Base-by-base conservation (phyloP, 2,329 filamentous ascomycete species). In the Cladosporium sp. region DNA sequence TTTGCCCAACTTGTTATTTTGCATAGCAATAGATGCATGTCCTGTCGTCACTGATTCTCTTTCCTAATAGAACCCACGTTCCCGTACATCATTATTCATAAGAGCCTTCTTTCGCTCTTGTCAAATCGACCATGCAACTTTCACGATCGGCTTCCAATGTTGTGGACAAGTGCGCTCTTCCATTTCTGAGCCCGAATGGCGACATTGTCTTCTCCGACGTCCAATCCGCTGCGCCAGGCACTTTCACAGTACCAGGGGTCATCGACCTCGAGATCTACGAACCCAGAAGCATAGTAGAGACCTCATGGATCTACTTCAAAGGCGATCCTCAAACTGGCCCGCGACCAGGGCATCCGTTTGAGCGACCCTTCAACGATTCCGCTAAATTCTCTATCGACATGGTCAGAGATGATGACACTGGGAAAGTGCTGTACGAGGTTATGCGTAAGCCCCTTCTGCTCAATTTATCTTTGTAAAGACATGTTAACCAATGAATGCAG, bases 221-320 rank as follows among this genome's bases (percentile, higher is more conserved):
- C 43, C 58, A 61, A 49, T 7, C 34, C 21, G 58, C 58, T 23
- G 26, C 21, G 39, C 58, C 58, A 26, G 39, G 58, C 39, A 61
- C 58, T 23, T 51, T 61, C 23, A 51, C 28, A 10, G 28, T 32
- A 30, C 58, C 39, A 16, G 43, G 56, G 7, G 58, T 61, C 23
- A 23, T 61, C 21, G 58, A 61, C 18, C 58, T 61, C 28, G 58
- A 61, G 13, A 23, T 18, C 14, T 61, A 51, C 25, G 25, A 51
- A 16, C 58, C 39, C 2, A 39, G 58, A 21, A 23, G 21, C 46
- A 34, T 51, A 13, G 4, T 51, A 21, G 58, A 51, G 39, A 49
- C 23, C 25, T 30, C 58, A 61, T 61, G 58, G 39, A 61, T 61
- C 10, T 61, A 21, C 36, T 61, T 61, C 58, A 61, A 61, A 36